phyloP scores from a whole-genome alignment of 176 grass and related monocot genomes.

The Typha latifolia region DNA sequence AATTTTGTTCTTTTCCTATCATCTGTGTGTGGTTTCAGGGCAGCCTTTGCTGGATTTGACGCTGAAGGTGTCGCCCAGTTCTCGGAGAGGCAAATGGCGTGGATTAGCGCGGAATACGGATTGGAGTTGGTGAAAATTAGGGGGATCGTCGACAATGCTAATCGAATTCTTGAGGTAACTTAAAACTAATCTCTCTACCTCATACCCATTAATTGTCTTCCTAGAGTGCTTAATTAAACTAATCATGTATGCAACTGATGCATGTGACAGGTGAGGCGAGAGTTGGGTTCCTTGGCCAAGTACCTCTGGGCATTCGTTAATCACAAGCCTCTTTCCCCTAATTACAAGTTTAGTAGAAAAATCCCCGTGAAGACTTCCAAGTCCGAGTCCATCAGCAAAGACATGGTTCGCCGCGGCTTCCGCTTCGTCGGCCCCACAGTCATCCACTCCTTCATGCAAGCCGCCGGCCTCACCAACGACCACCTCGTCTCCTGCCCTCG shows the following conservation, averaged over 20 bases:
- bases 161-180: conserved; percentile 71
- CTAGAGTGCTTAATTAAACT: not conserved
- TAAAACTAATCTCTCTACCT: not conserved
- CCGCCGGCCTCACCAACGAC: conserved; percentile 89
- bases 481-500: conserved; percentile 93
- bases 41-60: conserved; percentile 75
- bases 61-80: conserved; percentile 60
- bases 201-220: not conserved
- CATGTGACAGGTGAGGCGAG: conserved; percentile 34
- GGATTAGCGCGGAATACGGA: conserved; percentile 42
- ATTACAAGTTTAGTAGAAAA: conserved; percentile 81
- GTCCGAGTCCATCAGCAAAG: conserved; percentile 96
- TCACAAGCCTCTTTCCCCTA: conserved; percentile 61
- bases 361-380: conserved; percentile 97
- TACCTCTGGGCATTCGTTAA: conserved; percentile 93
- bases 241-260: conserved; percentile 2
- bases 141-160: conserved; percentile 71
- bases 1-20: conserved; percentile 15
- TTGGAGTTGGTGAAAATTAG: conserved; percentile 67
- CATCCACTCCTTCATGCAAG: conserved; percentile 94
- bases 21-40: conserved; percentile 29
- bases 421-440: conserved; percentile 86
- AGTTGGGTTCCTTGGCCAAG: conserved; percentile 58
- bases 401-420: conserved; percentile 87
- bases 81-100: conserved; percentile 72